These are phyloP conservation scores for Fraxinus quadrangulata DNA, from an alignment of 257 asterid genomes.

Conservation along the genomic window DNA sequence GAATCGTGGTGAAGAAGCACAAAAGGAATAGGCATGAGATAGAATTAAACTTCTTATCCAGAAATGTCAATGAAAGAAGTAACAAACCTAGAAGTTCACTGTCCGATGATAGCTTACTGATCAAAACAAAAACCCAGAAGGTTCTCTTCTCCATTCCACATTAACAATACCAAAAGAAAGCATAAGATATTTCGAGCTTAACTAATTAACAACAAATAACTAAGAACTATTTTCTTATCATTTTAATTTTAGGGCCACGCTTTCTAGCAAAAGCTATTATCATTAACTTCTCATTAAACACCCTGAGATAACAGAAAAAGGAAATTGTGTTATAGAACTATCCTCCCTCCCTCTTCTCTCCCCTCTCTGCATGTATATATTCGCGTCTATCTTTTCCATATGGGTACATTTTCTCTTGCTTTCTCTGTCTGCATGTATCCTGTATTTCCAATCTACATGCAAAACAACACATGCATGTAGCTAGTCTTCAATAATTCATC, in stretches of 20 bases:
- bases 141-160: neutral
- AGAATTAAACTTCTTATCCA: neutral
- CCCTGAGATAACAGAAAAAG: neutral
- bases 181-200: neutral
- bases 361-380: neutral
- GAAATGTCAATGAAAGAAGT: neutral
- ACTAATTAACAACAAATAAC: neutral
- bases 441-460: neutral
- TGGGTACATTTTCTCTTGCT: neutral
- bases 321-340: neutral
- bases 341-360: neutral
- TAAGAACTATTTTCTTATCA: neutral
- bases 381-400: neutral
- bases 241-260: neutral
- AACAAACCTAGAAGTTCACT: neutral
- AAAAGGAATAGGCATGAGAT: neutral
- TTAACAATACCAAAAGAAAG: neutral
- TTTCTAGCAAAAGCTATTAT: neutral
- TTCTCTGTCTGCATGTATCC: neutral
- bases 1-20: neutral
- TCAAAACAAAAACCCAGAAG: neutral
- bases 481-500: neutral
- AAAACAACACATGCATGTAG: neutral
- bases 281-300: neutral
- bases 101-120: neutral